These are phyloP conservation scores for Colletotrichum sansevieriae DNA, from an alignment of 2,329 filamentous ascomycete species.

Conservation along the genomic window DNA sequence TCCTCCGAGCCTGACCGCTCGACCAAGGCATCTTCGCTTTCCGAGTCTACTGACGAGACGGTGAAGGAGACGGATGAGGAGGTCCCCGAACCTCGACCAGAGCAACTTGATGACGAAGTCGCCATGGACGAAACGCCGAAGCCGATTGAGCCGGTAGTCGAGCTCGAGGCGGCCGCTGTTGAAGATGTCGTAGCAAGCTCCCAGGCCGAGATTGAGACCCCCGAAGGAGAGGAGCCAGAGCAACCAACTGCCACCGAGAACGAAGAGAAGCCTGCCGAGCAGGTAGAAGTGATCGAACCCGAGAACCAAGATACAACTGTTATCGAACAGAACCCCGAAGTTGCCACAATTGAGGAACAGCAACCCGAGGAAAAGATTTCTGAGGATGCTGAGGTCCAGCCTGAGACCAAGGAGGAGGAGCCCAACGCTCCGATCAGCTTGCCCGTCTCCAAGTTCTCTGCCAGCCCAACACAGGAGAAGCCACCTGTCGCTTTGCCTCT, in stretches of 20 bases:
- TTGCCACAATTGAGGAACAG: constrained; percentile 11
- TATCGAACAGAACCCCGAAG: constrained; percentile 26
- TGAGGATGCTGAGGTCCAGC: constrained; percentile 8
- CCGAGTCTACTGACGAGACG: constrained; percentile 73
- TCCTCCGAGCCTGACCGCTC: constrained; percentile 70
- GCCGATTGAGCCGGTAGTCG: constrained; percentile 10
- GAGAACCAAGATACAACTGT: constrained; percentile 36
- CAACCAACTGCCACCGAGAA: constrained; percentile 40
- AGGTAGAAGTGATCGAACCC: constrained; percentile 45
- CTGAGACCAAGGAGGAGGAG: constrained; percentile 21
- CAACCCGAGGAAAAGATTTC: not conserved
- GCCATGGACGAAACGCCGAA: constrained; percentile 43
- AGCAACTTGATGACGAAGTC: constrained; percentile 7
- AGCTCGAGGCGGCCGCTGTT: not conserved
- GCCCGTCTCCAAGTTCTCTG: constrained; percentile 42
- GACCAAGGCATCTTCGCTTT: constrained; percentile 74
- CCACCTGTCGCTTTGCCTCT: constrained; percentile 11
- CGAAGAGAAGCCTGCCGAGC: constrained; percentile 39
- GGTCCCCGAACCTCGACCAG: constrained; percentile 4
- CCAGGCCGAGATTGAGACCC: not conserved
- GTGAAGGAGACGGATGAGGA: constrained; percentile 57
- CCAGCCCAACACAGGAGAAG: constrained; percentile 30
- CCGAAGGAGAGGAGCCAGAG: constrained; percentile 4
- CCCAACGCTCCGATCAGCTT: constrained; percentile 26
- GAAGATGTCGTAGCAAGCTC: not conserved